Evolutionary conservation across 768 basidiomycete genomes (phyloP).

Genomic region (Dendrothele bispora): DNA sequence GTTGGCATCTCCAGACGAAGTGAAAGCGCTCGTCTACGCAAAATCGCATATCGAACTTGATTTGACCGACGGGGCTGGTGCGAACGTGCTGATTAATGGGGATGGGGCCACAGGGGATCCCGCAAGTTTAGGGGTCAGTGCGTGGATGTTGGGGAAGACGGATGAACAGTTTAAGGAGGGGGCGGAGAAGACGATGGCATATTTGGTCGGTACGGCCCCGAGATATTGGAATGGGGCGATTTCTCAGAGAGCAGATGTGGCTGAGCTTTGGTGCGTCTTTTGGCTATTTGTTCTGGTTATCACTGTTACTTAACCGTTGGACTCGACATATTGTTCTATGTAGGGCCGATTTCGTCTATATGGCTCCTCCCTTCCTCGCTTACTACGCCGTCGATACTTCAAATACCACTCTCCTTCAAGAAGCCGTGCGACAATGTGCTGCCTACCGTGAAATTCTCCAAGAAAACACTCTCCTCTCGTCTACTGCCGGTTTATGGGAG

Average conservation of each 20-base stretch:
- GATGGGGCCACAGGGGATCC: constrained; percentile 46
- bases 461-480: constrained; percentile 23
- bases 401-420: constrained; percentile 34
- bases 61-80: constrained; percentile 24
- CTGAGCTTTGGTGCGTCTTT: constrained; percentile 41
- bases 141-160: constrained; percentile 40
- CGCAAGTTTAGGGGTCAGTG: constrained; percentile 45
- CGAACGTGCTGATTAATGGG: constrained; percentile 34
- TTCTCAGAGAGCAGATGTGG: constrained; percentile 37
- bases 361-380: constrained; percentile 51
- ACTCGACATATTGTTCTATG: no score
- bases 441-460: constrained; percentile 40
- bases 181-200: constrained; percentile 29
- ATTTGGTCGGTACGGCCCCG: constrained; percentile 33
- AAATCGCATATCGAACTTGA: constrained; percentile 31
- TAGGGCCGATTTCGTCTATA: constrained; percentile 55
- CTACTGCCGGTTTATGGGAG: constrained; percentile 31
- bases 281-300: background rate
- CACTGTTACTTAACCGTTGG: background rate
- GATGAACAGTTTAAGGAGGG: constrained; percentile 29
- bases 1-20: constrained; percentile 13
- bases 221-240: constrained; percentile 44
- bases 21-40: constrained; percentile 37
- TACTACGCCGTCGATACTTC: constrained; percentile 40
- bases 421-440: constrained; percentile 35